Percentiles rank a stretch among this genome's conserved stretches.
phyloP scores from a whole-genome alignment of 768 basidiomycete genomes.

The Amanita muscaria region DNA sequence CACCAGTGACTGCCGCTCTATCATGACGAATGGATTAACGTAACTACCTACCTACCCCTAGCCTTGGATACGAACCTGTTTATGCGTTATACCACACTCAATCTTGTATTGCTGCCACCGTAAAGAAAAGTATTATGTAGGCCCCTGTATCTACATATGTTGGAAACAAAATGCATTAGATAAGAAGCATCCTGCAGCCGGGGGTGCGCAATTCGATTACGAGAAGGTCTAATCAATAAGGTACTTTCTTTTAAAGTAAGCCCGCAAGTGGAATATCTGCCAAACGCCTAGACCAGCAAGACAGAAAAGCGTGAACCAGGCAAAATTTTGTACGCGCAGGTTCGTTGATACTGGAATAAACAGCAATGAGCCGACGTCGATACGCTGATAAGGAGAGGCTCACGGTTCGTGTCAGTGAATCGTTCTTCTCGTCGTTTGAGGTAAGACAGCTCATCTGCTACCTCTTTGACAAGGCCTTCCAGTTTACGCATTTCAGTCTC shows the following conservation, averaged over 20 bases:
- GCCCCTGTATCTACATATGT: not conserved
- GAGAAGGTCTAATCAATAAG: conserved; percentile 59
- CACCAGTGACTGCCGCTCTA: no score
- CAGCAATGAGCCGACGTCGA: conserved; percentile 7
- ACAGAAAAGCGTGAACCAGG: conserved; percentile 77
- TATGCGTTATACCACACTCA: conserved; percentile 3
- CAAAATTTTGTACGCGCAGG: conserved; percentile 84
- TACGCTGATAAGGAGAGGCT: conserved; percentile 20
- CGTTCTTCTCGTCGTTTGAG: conserved; percentile 83
- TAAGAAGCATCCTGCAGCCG: not conserved
- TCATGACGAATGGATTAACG: no score
- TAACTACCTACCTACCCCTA: no score
- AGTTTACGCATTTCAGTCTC: conserved; percentile 99
- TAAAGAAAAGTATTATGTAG: not conserved
- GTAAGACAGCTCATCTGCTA: conserved; percentile 89
- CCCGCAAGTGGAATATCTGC: conserved; percentile 91
- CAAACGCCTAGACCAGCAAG: conserved; percentile 78
- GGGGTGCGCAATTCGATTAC: not conserved
- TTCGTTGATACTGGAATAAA: conserved; percentile 75
- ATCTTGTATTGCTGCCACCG: conserved; percentile 3
- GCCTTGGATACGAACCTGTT: no score
- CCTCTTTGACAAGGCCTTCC: conserved; percentile 90
- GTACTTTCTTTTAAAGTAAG: conserved; percentile 95
- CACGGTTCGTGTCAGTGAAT: conserved; percentile 86
- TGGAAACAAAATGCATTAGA: not conserved